Evolutionary conservation across 345 rosid genomes (phyloP), one percentile per base, ranked within the genome.

Genomic region (Citrus sp.): DNA sequence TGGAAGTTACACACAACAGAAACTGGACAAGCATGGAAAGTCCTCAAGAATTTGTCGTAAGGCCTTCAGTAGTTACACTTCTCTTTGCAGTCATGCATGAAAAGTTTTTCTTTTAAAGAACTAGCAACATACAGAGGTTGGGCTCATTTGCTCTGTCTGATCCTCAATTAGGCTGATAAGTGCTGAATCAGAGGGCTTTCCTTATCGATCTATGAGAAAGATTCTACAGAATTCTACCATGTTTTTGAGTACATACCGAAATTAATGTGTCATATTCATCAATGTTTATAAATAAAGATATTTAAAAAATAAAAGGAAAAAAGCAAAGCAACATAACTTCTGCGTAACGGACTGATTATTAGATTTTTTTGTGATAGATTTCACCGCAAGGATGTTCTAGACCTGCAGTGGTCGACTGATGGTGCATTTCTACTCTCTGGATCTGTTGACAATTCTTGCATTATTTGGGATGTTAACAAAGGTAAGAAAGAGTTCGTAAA

Each of bases 391-490:
- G 99, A 96, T 81, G 92, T 96, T 58, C 83, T 94, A 74, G 99
- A 94, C 85, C 87, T 96, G 79, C 88, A 94, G 82, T 96, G 99
- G 99, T 96, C 97, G 74, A 79, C 88, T 60, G 94, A 92, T 88
- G 87, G 86, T 77, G 85, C 87, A 38, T 96, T 79, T 86, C 88
- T 96, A 67, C 80, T 96, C 56, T 92, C 98, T 82, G 98, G 99
- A 82, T 94, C 99, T 69, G 99, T 96, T 54, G 99, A 96, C 78
- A 96, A 96, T 87, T 92, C 97, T 77, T 94, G 98, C 84, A 94
- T 96, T 79, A 90, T 96, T 82, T 96, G 99, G 99, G 97, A 96
- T 80, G 85, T 86, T 74, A 94, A 78, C 81, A 96, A 94, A 92
- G 99, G 99, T 89, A 87, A 81, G 81, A 75, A 80, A 76, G 67